Conservation (phyloP, 495 filamentous ascomycete species). For the Penicillium mononematosum region DNA sequence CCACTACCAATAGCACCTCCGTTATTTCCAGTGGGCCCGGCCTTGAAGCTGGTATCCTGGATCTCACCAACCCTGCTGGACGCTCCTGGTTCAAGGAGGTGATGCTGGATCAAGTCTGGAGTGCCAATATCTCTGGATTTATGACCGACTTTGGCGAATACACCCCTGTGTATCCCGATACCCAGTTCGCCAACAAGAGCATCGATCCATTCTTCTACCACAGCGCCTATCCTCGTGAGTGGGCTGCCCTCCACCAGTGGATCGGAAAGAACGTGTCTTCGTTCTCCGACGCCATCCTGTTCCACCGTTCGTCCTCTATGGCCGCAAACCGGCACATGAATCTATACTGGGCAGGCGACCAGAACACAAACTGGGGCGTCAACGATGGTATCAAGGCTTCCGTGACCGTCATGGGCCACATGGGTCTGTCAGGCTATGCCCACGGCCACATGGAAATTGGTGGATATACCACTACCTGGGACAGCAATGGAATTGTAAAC, state of each 20-base stretch:
- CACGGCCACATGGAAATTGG: constrained; percentile 28
- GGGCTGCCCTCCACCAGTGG: constrained; percentile 26
- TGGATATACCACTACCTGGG: constrained; percentile 28
- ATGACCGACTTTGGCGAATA: constrained; percentile 32
- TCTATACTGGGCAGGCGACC: constrained; percentile 29
- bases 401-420: constrained; percentile 28
- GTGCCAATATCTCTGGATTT: constrained; percentile 27
- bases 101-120: constrained; percentile 25
- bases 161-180: constrained; percentile 20
- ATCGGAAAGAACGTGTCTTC: constrained; percentile 18
- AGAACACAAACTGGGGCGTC: constrained; percentile 28
- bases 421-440: constrained; percentile 29
- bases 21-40: constrained; percentile 28
- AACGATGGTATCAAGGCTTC: constrained; percentile 31
- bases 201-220: constrained; percentile 24
- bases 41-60: constrained; percentile 26
- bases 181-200: constrained; percentile 25
- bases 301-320: constrained; percentile 25
- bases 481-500: constrained; percentile 21
- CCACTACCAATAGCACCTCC: constrained; percentile 23
- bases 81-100: constrained; percentile 25
- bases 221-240: constrained; percentile 27
- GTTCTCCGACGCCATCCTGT: constrained; percentile 24
- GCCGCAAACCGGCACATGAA: constrained; percentile 27
- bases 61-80: constrained; percentile 24